Evolutionary conservation across 805 yeast species (phyloP), one percentile per base, ranked within the genome.

Genomic region (Candida ovalis): DNA sequence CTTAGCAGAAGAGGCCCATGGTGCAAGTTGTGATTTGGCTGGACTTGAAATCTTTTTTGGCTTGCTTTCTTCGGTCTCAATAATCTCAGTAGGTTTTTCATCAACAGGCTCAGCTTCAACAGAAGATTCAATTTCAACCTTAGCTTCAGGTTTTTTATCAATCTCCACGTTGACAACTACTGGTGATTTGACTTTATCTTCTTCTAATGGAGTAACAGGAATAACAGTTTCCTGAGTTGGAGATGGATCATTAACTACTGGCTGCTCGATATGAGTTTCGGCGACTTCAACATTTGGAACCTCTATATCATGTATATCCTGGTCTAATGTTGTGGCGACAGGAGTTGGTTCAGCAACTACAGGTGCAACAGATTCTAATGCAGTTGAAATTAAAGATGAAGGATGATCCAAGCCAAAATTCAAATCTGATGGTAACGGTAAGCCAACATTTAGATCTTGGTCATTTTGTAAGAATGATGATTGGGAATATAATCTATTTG

Each of bases 1-100:
- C 36, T 51, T 55, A 19, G 66, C 45, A 22, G 46, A 48, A 7
- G 62, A 44, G 25, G 73, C 76, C 77, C 77, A 73, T 3, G 73
- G 65, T 1, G 72, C 64, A 27, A 67, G 55, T 6, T 60, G 56
- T 40, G 72, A 62, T 43, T 68, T 61, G 8, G 62, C 47, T 36
- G 62, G 56, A 43, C 64, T 69, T 43, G 63, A 33, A 32, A 33
- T 28, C 42, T 57, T 45, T 32, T 37, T 46, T n/a, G 33, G 17
- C n/a, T 38, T 33, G n/a, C n/a, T n/a, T n/a, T n/a, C n/a, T n/a
- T n/a, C n/a, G n/a, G n/a, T n/a, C n/a, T n/a, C n/a, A n/a, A n/a
- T n/a, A n/a, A n/a, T n/a, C n/a, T n/a, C n/a, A n/a, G n/a, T n/a
- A 10, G 33, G 18, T 3, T 17, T 21, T 15, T 23, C 22, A 15